phyloP scores from a whole-genome alignment of 306 rosid species.

The Lotus japonicus region DNA sequence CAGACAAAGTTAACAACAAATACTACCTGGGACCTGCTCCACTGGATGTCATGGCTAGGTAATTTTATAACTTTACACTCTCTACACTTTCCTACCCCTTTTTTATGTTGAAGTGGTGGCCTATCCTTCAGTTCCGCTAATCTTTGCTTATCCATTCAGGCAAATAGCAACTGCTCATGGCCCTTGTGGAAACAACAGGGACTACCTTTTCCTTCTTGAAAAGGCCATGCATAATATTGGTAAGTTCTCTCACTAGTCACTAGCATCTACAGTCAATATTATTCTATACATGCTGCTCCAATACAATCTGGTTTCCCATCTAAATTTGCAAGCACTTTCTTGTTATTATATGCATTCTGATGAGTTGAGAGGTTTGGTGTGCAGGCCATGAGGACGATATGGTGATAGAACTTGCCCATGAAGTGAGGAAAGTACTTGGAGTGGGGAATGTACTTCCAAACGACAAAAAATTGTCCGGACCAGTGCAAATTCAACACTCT shows the following conservation, averaged over 20 bases:
- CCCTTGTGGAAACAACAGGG: constrained; percentile 92
- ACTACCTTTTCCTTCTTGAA: constrained; percentile 73
- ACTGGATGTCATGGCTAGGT: constrained; percentile 89
- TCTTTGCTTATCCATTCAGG: constrained; percentile 34
- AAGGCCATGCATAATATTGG: constrained; percentile 85
- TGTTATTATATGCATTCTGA: neutral
- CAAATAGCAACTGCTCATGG: constrained; percentile 97
- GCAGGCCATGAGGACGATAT: constrained; percentile 80
- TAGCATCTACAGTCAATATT: neutral
- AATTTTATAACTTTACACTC: neutral
- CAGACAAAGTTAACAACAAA: constrained; percentile 83
- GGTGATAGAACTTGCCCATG: constrained; percentile 88
- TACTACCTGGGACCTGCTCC: constrained; percentile 97
- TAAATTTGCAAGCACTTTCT: neutral
- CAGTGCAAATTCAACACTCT: constrained; percentile 39
- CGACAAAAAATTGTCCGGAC: constrained; percentile 46
- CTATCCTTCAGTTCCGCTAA: neutral
- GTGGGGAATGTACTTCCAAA: constrained; percentile 31
- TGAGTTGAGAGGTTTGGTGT: constrained; percentile 3
- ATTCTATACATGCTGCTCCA: neutral
- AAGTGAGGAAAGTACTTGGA: constrained; percentile 81
- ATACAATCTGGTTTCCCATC: neutral
- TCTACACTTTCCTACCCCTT: too few species aligned
- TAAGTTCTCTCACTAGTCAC: constrained; percentile 28
- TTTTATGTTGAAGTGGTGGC: neutral